Base-by-base conservation (phyloP, 164 flowering plant genomes). In the Nymphaea thermarum region DNA sequence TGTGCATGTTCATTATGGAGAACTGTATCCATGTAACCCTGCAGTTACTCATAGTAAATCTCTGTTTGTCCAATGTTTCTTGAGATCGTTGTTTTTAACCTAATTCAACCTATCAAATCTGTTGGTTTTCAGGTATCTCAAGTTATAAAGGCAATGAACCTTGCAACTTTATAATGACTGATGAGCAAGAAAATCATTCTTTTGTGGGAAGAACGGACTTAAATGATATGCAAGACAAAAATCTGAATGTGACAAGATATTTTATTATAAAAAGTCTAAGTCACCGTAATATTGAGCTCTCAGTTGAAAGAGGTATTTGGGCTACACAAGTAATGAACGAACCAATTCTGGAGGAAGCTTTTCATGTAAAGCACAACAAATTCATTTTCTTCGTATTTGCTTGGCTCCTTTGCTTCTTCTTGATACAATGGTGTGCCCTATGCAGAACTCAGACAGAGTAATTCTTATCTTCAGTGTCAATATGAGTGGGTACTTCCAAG, bases 251-350 rank as follows among this genome's bases (percentile, higher is more conserved):
- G n/a, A 81, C 84, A 71, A 89, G 92, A 82, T 89, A 89, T 78
- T 91, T 91, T 77, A 78, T 91, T 72, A 89, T 91, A 73, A 91
- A 91, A 80, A 91, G 98, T 82, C 84, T 91, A 81, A 89, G 81
- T 71, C 87, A 86, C 78, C 81, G 85, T 18, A 91, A 91, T 78
- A 80, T 91, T 67, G 85, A 86, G 77, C 79, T 86, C 65, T 89
- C 98, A 65, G 67, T 91, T 64, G 86, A 83, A 75, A 89, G 75
- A 73, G 98, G 92, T 73, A 89, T 91, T 62, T 91, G 98, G 98
- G 98, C 98, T 17, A 91, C 98, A 71, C 98, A 91, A 81, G 88
- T 87, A 66, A 87, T 89, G 93, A 91, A 91, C 82, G 98, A 91
- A 80, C 90, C 91, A 63, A 84, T 87, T 75, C 74, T 91, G 77